Percentiles rank a stretch among this genome's conserved stretches.
Evolutionary conservation across 2,329 filamentous ascomycete species (phyloP).

Genomic region (Aspergillus vadensis): DNA sequence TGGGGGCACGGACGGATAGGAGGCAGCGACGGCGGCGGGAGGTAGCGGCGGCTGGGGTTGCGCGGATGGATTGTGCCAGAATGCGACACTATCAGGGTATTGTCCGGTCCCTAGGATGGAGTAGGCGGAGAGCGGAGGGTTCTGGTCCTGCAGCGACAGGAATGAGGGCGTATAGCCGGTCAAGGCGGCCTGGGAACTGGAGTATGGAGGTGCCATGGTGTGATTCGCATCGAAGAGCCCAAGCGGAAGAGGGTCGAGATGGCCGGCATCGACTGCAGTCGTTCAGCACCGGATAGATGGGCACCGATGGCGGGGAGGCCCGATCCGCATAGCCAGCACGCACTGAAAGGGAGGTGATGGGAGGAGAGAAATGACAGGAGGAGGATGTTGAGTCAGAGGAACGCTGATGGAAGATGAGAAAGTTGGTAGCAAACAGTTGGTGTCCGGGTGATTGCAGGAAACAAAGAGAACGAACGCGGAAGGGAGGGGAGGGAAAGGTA

Average conservation of each 20-base stretch:
- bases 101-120: constrained; percentile 38
- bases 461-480: not conserved
- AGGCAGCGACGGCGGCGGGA: constrained; percentile 10
- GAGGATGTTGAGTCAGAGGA: not conserved
- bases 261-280: constrained; percentile 22
- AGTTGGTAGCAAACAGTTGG: too few species aligned
- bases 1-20: constrained; percentile 26
- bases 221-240: constrained; percentile 23
- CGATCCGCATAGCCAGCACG: not conserved
- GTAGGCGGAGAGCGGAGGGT: constrained; percentile 33
- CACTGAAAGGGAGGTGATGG: not conserved
- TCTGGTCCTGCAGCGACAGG: constrained; percentile 26
- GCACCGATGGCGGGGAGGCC: constrained; percentile 11
- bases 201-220: constrained; percentile 36
- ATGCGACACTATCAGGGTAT: constrained; percentile 47
- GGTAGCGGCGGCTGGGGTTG: constrained; percentile 23
- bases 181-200: constrained; percentile 33
- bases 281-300: constrained; percentile 13
- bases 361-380: not conserved
- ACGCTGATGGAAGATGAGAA: not conserved
- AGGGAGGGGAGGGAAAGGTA: constrained; percentile 8
- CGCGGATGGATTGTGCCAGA: constrained; percentile 44
- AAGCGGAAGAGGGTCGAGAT: constrained; percentile 8
- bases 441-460: not conserved
- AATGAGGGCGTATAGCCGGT: constrained; percentile 30